Evolutionary conservation across 2,329 filamentous ascomycete species (phyloP).

Genomic region (Fusarium sp.): DNA sequence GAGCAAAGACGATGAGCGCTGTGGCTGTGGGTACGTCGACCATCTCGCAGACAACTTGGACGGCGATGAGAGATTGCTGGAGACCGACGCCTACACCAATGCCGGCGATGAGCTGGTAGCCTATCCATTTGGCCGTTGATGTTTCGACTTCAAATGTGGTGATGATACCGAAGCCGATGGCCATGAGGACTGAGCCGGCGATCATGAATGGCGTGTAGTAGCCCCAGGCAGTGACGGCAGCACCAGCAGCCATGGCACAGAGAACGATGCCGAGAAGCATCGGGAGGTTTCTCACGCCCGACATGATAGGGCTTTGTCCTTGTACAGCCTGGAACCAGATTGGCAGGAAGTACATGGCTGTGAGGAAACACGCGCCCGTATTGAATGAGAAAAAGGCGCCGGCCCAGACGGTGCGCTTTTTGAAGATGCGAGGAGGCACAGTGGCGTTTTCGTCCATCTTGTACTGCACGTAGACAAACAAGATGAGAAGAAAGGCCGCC

Average conservation of each 20-base stretch:
- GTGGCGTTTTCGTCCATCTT: constrained; percentile 52
- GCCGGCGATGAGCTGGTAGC: constrained; percentile 51
- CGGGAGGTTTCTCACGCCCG: constrained; percentile 53
- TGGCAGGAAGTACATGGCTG: constrained; percentile 51
- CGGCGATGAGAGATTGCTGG: constrained; percentile 56
- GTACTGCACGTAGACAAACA: constrained; percentile 51
- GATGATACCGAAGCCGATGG: constrained; percentile 52
- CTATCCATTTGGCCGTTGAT: constrained; percentile 51
- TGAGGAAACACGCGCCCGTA: constrained; percentile 47
- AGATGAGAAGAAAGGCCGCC: constrained; percentile 43
- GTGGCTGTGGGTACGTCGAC: constrained; percentile 48
- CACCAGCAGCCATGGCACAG: constrained; percentile 46
- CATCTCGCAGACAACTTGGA: constrained; percentile 48
- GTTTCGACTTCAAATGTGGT: constrained; percentile 51
- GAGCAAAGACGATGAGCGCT: constrained; percentile 44
- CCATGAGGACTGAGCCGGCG: constrained; percentile 44
- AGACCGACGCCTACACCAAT: constrained; percentile 52
- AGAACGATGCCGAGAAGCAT: constrained; percentile 50
- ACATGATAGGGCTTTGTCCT: constrained; percentile 48
- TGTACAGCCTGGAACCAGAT: constrained; percentile 58
- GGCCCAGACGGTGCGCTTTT: constrained; percentile 50
- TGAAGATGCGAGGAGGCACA: constrained; percentile 53
- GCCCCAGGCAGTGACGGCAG: constrained; percentile 49
- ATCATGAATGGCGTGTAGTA: constrained; percentile 57
- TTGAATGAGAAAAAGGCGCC: constrained; percentile 49